phyloP scores from a whole-genome alignment of 1,139 yeast genomes.

The Ogataea hybrid region DNA sequence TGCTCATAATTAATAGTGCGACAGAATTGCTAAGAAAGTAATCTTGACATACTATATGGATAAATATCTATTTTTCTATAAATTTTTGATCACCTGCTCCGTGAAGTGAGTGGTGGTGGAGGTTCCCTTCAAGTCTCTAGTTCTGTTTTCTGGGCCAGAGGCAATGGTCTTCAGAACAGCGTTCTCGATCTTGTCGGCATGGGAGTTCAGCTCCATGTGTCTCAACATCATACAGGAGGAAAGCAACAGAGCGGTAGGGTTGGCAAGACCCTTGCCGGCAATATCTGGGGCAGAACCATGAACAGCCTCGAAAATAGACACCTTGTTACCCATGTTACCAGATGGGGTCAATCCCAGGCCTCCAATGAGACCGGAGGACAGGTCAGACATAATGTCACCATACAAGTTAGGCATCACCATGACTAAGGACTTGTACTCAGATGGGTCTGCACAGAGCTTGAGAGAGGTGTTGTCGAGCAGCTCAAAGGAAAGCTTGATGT shows the following conservation, averaged over 20 bases:
- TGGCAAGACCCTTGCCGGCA: slow-evolving; percentile 97
- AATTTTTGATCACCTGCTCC: slow-evolving; percentile 65
- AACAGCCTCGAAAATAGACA: slow-evolving; percentile 97
- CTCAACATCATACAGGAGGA: slow-evolving; percentile 99
- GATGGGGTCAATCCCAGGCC: slow-evolving; percentile 98
- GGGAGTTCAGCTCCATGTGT: slow-evolving; percentile 85
- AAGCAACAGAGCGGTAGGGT: slow-evolving; percentile 95
- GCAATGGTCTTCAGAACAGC: slow-evolving; percentile 94
- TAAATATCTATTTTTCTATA: slow-evolving; percentile 30
- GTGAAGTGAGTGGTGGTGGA: slow-evolving; percentile 90
- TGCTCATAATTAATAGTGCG: slow-evolving; percentile 13
- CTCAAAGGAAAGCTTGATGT: slow-evolving; percentile 76
- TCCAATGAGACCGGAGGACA: slow-evolving; percentile 96
- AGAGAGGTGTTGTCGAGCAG: slow-evolving; percentile 94
- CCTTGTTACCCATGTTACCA: slow-evolving; percentile 98
- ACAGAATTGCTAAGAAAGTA: not conserved
- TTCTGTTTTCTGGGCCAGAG: slow-evolving; percentile 89
- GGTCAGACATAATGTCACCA: slow-evolving; percentile 97
- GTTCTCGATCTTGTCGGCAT: slow-evolving; percentile 79
- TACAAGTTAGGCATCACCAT: slow-evolving; percentile 99
- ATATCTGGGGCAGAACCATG: slow-evolving; percentile 99
- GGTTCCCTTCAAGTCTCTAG: slow-evolving; percentile 93
- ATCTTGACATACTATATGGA: slow-evolving; percentile 1
- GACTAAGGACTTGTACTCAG: slow-evolving; percentile 77
- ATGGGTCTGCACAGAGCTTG: slow-evolving; percentile 85